These are phyloP conservation scores for Colletotrichum eleusines DNA, from an alignment of 2,329 filamentous ascomycete genomes.

Conservation along the genomic window DNA sequence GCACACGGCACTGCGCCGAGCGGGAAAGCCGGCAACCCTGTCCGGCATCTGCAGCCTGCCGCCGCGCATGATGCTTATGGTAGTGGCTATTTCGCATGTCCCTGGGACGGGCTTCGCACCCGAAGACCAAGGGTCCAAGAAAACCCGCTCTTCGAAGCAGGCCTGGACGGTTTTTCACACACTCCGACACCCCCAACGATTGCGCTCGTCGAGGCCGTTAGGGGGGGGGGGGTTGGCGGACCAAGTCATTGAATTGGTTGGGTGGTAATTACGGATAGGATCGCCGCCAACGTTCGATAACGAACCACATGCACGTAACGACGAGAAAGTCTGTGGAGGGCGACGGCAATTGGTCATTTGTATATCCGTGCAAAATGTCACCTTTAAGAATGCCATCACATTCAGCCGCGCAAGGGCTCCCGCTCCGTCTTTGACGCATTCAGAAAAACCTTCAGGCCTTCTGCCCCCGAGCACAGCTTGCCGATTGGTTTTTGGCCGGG, in stretches of 20 bases:
- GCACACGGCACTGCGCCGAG: constrained; percentile 32
- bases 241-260: not conserved
- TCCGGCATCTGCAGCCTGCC: not conserved
- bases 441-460: not conserved
- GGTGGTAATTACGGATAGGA: too few relatives aligned
- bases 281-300: not conserved
- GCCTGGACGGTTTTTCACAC: too few relatives aligned
- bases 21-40: not conserved
- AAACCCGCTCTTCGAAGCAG: not conserved
- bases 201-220: not conserved
- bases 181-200: too few relatives aligned
- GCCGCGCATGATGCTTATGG: too few relatives aligned
- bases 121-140: not conserved
- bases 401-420: not conserved
- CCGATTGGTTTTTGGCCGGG: not conserved
- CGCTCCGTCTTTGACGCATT: too few relatives aligned
- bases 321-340: too few relatives aligned
- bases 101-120: not conserved
- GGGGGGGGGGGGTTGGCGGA: not conserved
- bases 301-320: not conserved
- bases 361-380: not conserved
- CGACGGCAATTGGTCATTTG: not conserved
- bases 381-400: too few relatives aligned
- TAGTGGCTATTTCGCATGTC: not conserved
- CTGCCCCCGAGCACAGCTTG: too few relatives aligned